Percentiles rank a stretch among this genome's conserved stretches.
phyloP scores from a whole-genome alignment of 257 asterid genomes.

The Dorcoceras hygrometricum region DNA sequence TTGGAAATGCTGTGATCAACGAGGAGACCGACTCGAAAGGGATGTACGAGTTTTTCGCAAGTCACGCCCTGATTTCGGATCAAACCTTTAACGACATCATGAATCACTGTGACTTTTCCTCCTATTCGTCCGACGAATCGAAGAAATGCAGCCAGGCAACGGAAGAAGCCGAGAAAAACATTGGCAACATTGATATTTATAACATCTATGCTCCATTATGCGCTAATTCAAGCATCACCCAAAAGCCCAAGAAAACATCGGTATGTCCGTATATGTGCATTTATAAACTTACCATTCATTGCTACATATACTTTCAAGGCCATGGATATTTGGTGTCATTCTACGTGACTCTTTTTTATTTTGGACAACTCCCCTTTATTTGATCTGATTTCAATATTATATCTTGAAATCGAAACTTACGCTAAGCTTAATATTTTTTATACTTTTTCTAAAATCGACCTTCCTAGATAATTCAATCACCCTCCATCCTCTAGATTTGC shows the following conservation, averaged over 20 bases:
- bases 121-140: conserved; percentile 24
- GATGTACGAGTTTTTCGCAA: conserved; percentile 58
- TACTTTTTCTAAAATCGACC: too few species aligned
- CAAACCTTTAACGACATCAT: conserved; percentile 28
- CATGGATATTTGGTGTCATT: too few species aligned
- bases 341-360: too few species aligned
- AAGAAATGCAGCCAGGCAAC: conserved; percentile 33
- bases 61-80: conserved; percentile 65
- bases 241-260: conserved; percentile 43
- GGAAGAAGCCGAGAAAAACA: conserved; percentile 13
- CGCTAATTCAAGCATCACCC: conserved; percentile 39
- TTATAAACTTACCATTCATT: too few species aligned
- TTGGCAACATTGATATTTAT: conserved; percentile 41
- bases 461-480: not conserved
- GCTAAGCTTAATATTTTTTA: too few species aligned
- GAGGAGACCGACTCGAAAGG: conserved; percentile 64
- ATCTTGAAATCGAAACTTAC: too few species aligned
- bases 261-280: too few species aligned
- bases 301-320: too few species aligned
- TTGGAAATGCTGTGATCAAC: conserved; percentile 74
- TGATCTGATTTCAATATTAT: too few species aligned
- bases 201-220: conserved; percentile 73
- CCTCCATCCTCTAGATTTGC: not conserved
- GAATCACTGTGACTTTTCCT: conserved; percentile 49
- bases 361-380: too few species aligned